phyloP scores from a whole-genome alignment of 768 basidiomycete genomes.

The Mycena leptocephala region DNA sequence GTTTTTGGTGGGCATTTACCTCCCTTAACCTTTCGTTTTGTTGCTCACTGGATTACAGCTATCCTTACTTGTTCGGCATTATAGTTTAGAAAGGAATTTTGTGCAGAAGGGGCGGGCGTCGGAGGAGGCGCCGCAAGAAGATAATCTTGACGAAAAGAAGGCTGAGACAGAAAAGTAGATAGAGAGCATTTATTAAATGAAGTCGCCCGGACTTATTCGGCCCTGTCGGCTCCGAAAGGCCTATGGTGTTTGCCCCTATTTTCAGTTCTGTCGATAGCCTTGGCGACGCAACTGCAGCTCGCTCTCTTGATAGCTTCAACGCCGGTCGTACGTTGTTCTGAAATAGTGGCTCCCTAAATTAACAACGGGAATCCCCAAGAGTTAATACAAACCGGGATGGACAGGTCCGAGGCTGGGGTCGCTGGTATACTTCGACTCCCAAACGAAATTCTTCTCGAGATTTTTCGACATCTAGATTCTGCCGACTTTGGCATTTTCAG shows the following conservation, averaged over 20 bases:
- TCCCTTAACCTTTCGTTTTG: no score
- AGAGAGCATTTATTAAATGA: background rate
- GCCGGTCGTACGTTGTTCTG: background rate
- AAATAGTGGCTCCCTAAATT: background rate
- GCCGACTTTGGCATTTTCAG: slow-evolving; percentile 23
- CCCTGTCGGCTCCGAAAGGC: background rate
- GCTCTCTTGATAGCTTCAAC: no score
- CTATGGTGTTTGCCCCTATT: background rate
- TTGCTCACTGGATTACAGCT: background rate
- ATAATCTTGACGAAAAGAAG: background rate
- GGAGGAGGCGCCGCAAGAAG: background rate
- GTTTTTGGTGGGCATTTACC: slow-evolving; percentile 10
- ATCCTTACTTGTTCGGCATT: slow-evolving; percentile 13
- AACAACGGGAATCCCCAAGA: no score
- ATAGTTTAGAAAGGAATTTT: slow-evolving; percentile 18
- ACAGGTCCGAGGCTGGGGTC: background rate
- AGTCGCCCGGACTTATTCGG: background rate
- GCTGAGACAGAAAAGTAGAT: no score
- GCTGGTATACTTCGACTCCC: slow-evolving; percentile 18
- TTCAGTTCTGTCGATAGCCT: no score
- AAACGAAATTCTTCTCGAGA: slow-evolving; percentile 27
- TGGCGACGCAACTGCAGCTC: no score
- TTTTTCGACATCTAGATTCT: slow-evolving; percentile 10
- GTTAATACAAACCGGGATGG: background rate
- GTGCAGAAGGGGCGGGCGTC: background rate